Conservation (phyloP, 2,329 filamentous ascomycete species). For the Monascus ruber region DNA sequence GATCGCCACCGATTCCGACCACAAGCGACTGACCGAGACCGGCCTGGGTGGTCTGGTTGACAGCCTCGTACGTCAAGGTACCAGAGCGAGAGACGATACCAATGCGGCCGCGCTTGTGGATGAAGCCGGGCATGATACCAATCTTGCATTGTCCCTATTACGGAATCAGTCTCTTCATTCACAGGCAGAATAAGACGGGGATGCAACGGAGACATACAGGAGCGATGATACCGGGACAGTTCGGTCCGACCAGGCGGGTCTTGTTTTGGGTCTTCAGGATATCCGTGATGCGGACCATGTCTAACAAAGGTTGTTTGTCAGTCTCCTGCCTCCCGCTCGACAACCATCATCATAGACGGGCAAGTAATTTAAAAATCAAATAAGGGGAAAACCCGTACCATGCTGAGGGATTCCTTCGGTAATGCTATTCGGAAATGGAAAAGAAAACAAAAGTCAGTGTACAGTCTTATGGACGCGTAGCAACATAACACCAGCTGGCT, state of each 20-base stretch:
- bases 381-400: constrained; percentile 46
- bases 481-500: constrained; percentile 9
- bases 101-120: constrained; percentile 98
- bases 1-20: constrained; percentile 95
- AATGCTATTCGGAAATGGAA: constrained; percentile 41
- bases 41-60: constrained; percentile 97
- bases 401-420: constrained; percentile 97
- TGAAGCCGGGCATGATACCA: constrained; percentile 99
- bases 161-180: neutral
- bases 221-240: constrained; percentile 96
- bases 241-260: constrained; percentile 91
- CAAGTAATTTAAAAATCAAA: constrained; percentile 1
- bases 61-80: constrained; percentile 97
- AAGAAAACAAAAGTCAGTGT: too few species aligned
- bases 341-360: neutral
- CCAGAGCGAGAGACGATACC: constrained; percentile 97
- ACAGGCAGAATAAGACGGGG: constrained; percentile 23
- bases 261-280: constrained; percentile 97
- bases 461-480: neutral
- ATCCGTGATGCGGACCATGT: constrained; percentile 98
- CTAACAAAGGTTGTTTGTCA: constrained; percentile 32
- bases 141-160: constrained; percentile 91
- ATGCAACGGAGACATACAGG: constrained; percentile 36
- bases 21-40: constrained; percentile 96
- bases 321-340: too few species aligned